Conservation (phyloP, 257 asterid species). For the Penstemon davidsonii region DNA sequence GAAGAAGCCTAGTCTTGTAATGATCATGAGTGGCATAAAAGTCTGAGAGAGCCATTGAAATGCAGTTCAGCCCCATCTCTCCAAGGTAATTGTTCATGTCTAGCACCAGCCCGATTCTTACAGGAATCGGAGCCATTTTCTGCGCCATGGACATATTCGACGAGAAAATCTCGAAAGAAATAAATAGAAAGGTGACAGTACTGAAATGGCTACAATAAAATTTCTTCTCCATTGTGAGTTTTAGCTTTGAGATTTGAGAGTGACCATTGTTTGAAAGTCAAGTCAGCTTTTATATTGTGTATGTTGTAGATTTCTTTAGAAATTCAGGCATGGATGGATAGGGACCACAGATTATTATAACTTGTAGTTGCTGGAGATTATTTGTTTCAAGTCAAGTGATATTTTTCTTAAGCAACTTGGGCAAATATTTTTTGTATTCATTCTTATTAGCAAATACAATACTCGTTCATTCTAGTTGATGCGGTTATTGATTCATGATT, state of each 20-base stretch:
- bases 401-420: no score
- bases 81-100: constrained; percentile 43
- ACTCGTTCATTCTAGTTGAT: no score
- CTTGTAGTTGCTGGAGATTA: no score
- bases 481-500: no score
- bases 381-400: no score
- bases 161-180: constrained; percentile 10
- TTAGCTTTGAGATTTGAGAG: no score
- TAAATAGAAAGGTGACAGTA: background rate
- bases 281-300: background rate
- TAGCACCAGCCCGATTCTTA: constrained; percentile 51
- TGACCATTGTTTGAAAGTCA: background rate
- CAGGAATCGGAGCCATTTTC: constrained; percentile 6
- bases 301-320: no score
- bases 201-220: background rate
- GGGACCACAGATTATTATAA: no score
- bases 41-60: constrained; percentile 49
- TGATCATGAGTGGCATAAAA: constrained; percentile 35
- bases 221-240: constrained; percentile 15
- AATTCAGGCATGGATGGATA: no score
- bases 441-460: no score
- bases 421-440: no score
- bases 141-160: constrained; percentile 25
- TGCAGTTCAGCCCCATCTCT: constrained; percentile 43
- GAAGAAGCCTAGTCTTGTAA: constrained; percentile 41